phyloP scores from a whole-genome alignment of 2,329 filamentous ascomycete genomes.

The Pseudogymnoascus sp. region DNA sequence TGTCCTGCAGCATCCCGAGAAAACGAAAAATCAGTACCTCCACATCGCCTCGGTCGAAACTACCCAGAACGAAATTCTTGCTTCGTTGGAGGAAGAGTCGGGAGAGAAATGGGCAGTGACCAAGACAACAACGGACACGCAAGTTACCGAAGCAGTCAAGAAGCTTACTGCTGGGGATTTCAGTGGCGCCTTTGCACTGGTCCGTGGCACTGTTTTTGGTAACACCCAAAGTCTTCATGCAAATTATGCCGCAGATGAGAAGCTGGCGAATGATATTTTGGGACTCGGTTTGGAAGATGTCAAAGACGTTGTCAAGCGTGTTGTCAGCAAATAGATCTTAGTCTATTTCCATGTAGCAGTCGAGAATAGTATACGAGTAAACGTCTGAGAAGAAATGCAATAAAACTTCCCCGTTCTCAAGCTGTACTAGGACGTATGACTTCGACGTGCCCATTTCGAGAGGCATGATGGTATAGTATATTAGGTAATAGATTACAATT shows the following conservation, averaged over 20 bases:
- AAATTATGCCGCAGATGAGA: constrained; percentile 23
- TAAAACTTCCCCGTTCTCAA: no score
- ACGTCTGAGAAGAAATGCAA: neutral
- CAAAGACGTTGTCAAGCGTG: constrained; percentile 18
- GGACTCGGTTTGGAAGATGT: constrained; percentile 21
- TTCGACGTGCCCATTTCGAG: no score
- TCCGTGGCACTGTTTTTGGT: constrained; percentile 21
- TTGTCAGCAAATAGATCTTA: constrained; percentile 5
- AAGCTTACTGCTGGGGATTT: constrained; percentile 23
- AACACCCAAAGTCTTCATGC: constrained; percentile 19
- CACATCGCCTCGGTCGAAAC: constrained; percentile 28
- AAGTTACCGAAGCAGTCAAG: constrained; percentile 10
- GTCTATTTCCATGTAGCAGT: neutral
- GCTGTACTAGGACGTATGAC: no score
- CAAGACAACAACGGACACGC: constrained; percentile 13
- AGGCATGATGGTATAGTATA: no score
- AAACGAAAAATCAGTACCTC: constrained; percentile 29
- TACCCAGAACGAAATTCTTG: constrained; percentile 30
- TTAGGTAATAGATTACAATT: no score
- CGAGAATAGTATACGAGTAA: neutral
- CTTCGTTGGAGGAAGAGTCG: constrained; percentile 23
- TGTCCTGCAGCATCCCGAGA: constrained; percentile 27
- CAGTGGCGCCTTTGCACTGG: constrained; percentile 21
- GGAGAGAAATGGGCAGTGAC: constrained; percentile 26
- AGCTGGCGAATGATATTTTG: constrained; percentile 21